These are phyloP conservation scores for Colletotrichum karsti DNA, from an alignment of 2,329 filamentous ascomycete genomes.

Conservation along the genomic window DNA sequence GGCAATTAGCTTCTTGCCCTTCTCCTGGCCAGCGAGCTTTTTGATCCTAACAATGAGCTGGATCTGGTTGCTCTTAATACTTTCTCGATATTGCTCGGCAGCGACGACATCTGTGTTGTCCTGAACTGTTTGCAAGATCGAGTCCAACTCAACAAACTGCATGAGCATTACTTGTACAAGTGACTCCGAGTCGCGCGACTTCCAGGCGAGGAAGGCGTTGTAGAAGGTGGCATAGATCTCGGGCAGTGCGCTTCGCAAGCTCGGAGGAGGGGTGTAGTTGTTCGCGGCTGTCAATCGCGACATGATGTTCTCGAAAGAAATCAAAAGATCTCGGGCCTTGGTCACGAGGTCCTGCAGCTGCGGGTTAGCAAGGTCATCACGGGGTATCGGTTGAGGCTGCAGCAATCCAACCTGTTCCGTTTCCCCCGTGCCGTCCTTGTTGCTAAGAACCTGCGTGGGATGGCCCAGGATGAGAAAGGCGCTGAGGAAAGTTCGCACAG, in stretches of 20 bases:
- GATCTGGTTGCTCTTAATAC: constrained; percentile 83
- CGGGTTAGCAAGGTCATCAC: constrained; percentile 66
- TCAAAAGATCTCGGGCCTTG: constrained; percentile 80
- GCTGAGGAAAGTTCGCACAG: constrained; percentile 79
- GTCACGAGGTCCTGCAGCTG: constrained; percentile 76
- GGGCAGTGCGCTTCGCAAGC: constrained; percentile 68
- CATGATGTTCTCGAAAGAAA: constrained; percentile 79
- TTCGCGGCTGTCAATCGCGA: constrained; percentile 72
- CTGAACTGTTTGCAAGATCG: constrained; percentile 85
- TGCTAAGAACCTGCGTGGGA: constrained; percentile 79
- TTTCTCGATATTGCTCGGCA: constrained; percentile 79
- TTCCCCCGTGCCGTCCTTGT: constrained; percentile 68
- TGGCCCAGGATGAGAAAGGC: constrained; percentile 84
- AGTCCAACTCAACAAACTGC: constrained; percentile 85
- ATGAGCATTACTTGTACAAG: constrained; percentile 87
- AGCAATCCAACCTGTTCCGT: constrained; percentile 64
- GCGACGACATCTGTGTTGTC: constrained; percentile 78
- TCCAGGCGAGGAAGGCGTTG: constrained; percentile 85
- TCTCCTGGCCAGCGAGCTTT: constrained; percentile 75
- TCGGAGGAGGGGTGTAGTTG: constrained; percentile 71
- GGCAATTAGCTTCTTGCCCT: constrained; percentile 77
- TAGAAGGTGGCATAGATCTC: constrained; percentile 79
- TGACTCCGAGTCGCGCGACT: constrained; percentile 80
- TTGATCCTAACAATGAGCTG: constrained; percentile 84
- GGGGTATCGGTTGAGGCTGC: constrained; percentile 52